Evolutionary conservation across 768 basidiomycete species (phyloP).

Genomic region (Chiua virens): DNA sequence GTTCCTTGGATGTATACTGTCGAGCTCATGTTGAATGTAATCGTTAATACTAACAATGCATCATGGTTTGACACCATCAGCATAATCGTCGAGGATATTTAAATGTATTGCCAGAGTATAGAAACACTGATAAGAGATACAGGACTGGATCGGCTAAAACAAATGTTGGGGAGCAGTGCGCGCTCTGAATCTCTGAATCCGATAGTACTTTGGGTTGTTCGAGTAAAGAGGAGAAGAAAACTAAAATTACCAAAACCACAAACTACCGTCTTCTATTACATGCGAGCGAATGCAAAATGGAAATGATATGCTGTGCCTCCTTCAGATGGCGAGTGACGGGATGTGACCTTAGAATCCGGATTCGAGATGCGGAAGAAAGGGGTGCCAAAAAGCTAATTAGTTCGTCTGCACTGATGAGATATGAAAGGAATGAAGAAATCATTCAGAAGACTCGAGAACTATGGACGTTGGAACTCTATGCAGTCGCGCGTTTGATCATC

Average conservation of each 20-base stretch:
- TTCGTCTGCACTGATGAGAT: slow-evolving; percentile 49
- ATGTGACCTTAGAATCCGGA: slow-evolving; percentile 18
- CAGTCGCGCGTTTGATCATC: slow-evolving; percentile 81
- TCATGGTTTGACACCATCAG: too few species aligned
- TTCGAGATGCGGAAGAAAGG: slow-evolving; percentile 12
- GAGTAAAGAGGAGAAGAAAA: slow-evolving; percentile 3
- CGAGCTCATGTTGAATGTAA: not conserved
- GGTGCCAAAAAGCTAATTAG: slow-evolving; percentile 34
- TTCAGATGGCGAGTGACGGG: slow-evolving; percentile 59
- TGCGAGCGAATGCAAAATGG: slow-evolving; percentile 50
- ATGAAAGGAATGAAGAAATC: slow-evolving; percentile 33
- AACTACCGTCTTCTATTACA: slow-evolving; percentile 53
- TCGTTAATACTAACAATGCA: not conserved
- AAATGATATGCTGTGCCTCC: slow-evolving; percentile 59
- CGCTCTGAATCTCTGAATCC: slow-evolving; percentile 3
- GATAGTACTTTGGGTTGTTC: slow-evolving; percentile 10
- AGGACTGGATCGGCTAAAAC: slow-evolving; percentile 4
- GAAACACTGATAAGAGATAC: slow-evolving; percentile 16
- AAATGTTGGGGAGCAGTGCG: slow-evolving; percentile 2
- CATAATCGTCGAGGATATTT: not conserved
- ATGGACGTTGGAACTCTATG: slow-evolving; percentile 42
- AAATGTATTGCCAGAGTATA: slow-evolving; percentile 4
- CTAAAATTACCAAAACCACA: slow-evolving; percentile 29
- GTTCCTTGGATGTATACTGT: not conserved
- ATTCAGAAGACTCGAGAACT: slow-evolving; percentile 23